Base-by-base conservation (phyloP, 2,329 filamentous ascomycete genomes). In the Stemphylium lycopersici region DNA sequence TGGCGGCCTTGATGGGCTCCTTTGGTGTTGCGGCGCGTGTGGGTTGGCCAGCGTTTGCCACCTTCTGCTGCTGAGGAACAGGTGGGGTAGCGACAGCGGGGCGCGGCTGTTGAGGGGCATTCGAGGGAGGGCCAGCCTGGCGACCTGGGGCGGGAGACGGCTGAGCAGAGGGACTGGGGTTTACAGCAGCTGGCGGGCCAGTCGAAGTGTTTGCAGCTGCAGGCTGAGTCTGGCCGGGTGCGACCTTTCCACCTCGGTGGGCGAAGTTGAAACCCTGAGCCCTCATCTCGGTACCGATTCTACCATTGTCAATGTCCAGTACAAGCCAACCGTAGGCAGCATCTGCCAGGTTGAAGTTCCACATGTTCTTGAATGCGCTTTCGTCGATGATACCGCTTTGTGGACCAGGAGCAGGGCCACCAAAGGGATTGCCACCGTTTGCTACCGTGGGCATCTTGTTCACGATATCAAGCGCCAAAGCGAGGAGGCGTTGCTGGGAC, bases 341-440 rank as follows among this genome's bases (percentile, higher is more conserved):
- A 80, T 99, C 95, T 26, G 95, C 95, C 63, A 99, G 79, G 76
- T 98, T 98, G 80, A 99, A 99, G 78, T 99, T 99, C 95, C 95
- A 99, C 95, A 98, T 98, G 76, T 99, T 99, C 82, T 99, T 99
- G 84, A 99, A 99, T 1, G 95, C 95, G 69, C 93, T 97, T 81
- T 99, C 95, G 61, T 99, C 95, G 15, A 99, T 92, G 70, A 96
- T 90, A 29, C 95, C 95, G 45, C 91, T 88, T 53, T 86, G 84
- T 48, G 83, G 87, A 34, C 89, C 90, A 44, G 87, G 86, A 48
- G 88, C 85, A 26, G 91, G 90, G 12, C 93, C 93, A 39, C 95
- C 95, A 70, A 99, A 99, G 5, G 95, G 95, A 74, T 98, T 98
- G 18, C 95, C 95, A 50, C 95, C 95, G 57, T 93, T 96, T 33